Conservation (phyloP, 2,329 filamentous ascomycete species). For the Penicillium sp. region DNA sequence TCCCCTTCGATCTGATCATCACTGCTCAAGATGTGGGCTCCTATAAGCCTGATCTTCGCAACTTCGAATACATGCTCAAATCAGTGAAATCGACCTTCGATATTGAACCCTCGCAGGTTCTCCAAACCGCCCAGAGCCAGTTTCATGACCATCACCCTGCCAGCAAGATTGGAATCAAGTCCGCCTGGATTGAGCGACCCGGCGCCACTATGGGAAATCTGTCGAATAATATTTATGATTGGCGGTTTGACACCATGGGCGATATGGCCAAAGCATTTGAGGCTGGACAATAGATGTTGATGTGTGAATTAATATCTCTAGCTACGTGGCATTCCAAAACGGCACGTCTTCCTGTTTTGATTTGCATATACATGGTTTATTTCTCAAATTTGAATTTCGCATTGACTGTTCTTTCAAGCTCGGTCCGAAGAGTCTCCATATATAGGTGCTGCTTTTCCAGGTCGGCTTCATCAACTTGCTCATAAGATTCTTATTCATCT, state of each 20-base stretch:
- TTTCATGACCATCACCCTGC: conserved; percentile 70
- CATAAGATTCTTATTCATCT: too few species aligned
- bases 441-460: too few species aligned
- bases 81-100: conserved; percentile 60
- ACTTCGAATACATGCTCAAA: conserved; percentile 68
- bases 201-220: conserved; percentile 31
- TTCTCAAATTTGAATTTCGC: too few species aligned
- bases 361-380: too few species aligned
- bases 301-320: too few species aligned
- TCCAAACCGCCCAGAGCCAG: conserved; percentile 71
- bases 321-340: too few species aligned
- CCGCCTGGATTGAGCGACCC: conserved; percentile 64
- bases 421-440: too few species aligned
- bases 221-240: conserved; percentile 51
- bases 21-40: conserved; percentile 71
- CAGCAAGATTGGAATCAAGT: conserved; percentile 62
- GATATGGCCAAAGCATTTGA: conserved; percentile 61
- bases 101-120: conserved; percentile 59
- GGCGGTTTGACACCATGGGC: conserved; percentile 62
- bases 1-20: conserved; percentile 64
- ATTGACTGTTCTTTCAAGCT: too few species aligned
- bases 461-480: too few species aligned
- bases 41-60: conserved; percentile 69
- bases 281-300: not conserved
- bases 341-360: too few species aligned